Conservation (phyloP, 169 alveolate genomes). For the Pseudocohnilembus persalinus region DNA sequence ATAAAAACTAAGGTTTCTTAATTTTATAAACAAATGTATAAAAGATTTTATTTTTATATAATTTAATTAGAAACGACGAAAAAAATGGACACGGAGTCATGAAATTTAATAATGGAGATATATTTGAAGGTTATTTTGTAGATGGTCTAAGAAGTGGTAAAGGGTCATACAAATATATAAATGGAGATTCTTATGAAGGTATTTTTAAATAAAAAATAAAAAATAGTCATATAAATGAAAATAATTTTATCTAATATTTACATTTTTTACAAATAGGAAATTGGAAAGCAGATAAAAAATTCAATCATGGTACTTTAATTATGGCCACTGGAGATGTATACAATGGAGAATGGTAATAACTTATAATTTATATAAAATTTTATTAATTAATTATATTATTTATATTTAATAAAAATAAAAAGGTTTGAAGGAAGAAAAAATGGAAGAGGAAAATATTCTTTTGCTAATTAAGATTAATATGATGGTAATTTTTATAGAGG, state of each 20-base stretch:
- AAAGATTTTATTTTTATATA: no score
- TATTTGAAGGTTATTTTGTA: conserved; percentile 33
- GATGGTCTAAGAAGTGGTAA: conserved; percentile 27
- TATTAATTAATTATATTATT: conserved; percentile 5
- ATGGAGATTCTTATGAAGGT: conserved; percentile 39
- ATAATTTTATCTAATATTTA: no score
- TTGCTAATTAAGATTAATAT: conserved; percentile 34
- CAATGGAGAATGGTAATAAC: conserved; percentile 51
- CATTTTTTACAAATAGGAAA: conserved; percentile 24
- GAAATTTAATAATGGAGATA: conserved; percentile 42
- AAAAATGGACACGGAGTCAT: conserved; percentile 41
- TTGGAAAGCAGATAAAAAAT: conserved; percentile 37
- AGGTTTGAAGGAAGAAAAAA: conserved; percentile 43
- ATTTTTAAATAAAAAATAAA: no score
- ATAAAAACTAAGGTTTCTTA: no score
- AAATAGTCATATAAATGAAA: conserved; percentile 11
- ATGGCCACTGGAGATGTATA: conserved; percentile 53
- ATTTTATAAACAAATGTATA: no score
- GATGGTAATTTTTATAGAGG: conserved; percentile 39
- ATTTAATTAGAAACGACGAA: conserved; percentile 16
- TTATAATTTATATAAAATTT: not conserved
- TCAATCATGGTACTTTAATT: conserved; percentile 44
- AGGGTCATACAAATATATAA: conserved; percentile 26
- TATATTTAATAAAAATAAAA: conserved; percentile 19
- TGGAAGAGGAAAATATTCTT: conserved; percentile 37